phyloP scores from a whole-genome alignment of 495 filamentous ascomycete genomes.

The Aspergillus biplanus region DNA sequence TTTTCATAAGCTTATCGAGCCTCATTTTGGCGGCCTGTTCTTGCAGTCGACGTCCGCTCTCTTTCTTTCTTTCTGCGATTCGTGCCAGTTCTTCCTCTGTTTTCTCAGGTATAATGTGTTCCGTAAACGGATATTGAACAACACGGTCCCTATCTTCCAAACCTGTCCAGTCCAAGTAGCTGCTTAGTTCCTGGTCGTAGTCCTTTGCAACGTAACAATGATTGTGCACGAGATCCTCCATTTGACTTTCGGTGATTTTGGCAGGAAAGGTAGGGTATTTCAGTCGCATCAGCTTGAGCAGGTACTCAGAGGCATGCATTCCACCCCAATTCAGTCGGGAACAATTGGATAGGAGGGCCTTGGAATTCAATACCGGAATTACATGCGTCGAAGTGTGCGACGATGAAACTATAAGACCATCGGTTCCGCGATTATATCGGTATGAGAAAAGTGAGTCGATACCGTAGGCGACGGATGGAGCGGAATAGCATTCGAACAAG shows the following conservation, averaged over 20 bases:
- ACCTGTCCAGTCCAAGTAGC: constrained; percentile 83
- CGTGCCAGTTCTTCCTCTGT: constrained; percentile 87
- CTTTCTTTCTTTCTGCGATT: constrained; percentile 89
- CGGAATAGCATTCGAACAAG: constrained; percentile 91
- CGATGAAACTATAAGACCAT: constrained; percentile 86
- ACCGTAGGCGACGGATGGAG: constrained; percentile 85
- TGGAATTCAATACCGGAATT: constrained; percentile 88
- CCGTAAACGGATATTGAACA: constrained; percentile 90
- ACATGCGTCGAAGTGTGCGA: constrained; percentile 93
- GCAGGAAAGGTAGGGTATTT: constrained; percentile 91
- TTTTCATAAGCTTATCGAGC: constrained; percentile 89
- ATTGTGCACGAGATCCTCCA: constrained; percentile 82
- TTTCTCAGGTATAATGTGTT: constrained; percentile 86
- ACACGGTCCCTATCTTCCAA: constrained; percentile 86
- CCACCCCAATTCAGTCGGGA: constrained; percentile 95
- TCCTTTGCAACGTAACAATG: constrained; percentile 88
- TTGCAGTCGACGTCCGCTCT: constrained; percentile 87
- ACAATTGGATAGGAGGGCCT: constrained; percentile 79
- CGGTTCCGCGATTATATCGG: constrained; percentile 84
- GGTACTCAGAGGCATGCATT: constrained; percentile 83
- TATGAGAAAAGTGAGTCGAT: constrained; percentile 97
- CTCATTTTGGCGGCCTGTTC: constrained; percentile 98
- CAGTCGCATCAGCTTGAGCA: constrained; percentile 84
- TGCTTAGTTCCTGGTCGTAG: constrained; percentile 74
- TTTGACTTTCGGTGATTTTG: constrained; percentile 80